Evolutionary conservation across 2,329 filamentous ascomycete genomes (phyloP).

Genomic region (Stachybotrys chlorohalonatus): DNA sequence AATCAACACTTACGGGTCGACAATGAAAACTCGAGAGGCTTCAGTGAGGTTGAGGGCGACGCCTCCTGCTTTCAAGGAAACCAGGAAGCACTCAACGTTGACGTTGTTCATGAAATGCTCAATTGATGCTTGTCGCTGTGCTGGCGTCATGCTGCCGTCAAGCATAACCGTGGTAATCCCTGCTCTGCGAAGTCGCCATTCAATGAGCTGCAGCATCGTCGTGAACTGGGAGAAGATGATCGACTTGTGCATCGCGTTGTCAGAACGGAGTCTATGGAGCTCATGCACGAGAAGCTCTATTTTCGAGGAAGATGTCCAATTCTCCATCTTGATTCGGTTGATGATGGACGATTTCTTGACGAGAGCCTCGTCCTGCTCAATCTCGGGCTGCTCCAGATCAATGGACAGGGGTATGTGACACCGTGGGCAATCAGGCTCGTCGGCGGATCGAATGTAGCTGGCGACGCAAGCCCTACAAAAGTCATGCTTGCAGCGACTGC

Average conservation of each 20-base stretch:
- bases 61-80: conserved; percentile 91
- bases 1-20: conserved; percentile 68
- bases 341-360: conserved; percentile 97
- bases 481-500: conserved; percentile 86
- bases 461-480: conserved; percentile 34
- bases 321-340: conserved; percentile 97
- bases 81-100: conserved; percentile 90
- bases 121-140: conserved; percentile 86
- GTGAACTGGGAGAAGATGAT: conserved; percentile 98
- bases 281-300: conserved; percentile 96
- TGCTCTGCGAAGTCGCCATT: conserved; percentile 93
- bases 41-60: conserved; percentile 94
- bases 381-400: conserved; percentile 89
- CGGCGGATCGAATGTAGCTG: conserved; percentile 62
- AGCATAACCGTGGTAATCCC: conserved; percentile 98
- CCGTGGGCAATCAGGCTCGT: conserved; percentile 71
- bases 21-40: conserved; percentile 88
- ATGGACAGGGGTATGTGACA: conserved; percentile 88
- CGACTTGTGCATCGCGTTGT: conserved; percentile 89
- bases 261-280: conserved; percentile 80
- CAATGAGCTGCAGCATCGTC: conserved; percentile 91
- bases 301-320: conserved; percentile 97
- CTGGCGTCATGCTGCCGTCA: conserved; percentile 93
- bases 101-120: conserved; percentile 95
- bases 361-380: conserved; percentile 78